Conservation (phyloP, 352 stramenopile species). For the Globisporangium lucens region DNA sequence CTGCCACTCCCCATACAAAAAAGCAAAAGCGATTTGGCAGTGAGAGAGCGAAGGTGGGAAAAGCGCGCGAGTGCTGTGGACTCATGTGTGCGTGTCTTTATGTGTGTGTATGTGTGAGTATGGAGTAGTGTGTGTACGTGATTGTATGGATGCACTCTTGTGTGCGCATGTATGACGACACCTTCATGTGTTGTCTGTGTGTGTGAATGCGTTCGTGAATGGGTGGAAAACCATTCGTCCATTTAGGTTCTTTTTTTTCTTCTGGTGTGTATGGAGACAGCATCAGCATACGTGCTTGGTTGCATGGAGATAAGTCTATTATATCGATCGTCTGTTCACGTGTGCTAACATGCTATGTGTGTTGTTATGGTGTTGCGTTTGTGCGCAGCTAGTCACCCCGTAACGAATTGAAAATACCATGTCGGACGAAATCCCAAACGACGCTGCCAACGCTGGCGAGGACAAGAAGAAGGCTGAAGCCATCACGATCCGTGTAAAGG, state of each 20-base stretch:
- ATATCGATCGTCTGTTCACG: background rate
- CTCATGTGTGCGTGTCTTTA: background rate
- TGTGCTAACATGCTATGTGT: background rate
- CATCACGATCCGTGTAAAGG: slow-evolving; percentile 88
- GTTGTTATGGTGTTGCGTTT: background rate
- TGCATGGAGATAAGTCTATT: too few species aligned
- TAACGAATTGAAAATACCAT: slow-evolving; percentile 24
- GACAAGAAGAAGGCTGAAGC: slow-evolving; percentile 87
- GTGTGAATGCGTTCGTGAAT: background rate
- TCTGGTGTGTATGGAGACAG: background rate
- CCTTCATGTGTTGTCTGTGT: background rate
- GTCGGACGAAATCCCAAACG: slow-evolving; percentile 60
- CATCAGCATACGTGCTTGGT: background rate
- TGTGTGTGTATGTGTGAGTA: background rate
- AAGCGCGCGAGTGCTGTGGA: background rate
- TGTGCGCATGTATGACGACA: background rate
- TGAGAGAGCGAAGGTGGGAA: slow-evolving; percentile 9
- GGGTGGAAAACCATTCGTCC: background rate
- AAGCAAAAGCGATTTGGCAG: background rate
- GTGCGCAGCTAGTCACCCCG: background rate
- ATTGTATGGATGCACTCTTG: background rate
- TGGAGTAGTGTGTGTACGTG: background rate
- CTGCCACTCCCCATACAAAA: background rate
- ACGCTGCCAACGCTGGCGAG: slow-evolving; percentile 41
- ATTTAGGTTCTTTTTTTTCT: slow-evolving; percentile 1